Evolutionary conservation across 257 asterid genomes (phyloP).

Genomic region (Petunia axillaris): DNA sequence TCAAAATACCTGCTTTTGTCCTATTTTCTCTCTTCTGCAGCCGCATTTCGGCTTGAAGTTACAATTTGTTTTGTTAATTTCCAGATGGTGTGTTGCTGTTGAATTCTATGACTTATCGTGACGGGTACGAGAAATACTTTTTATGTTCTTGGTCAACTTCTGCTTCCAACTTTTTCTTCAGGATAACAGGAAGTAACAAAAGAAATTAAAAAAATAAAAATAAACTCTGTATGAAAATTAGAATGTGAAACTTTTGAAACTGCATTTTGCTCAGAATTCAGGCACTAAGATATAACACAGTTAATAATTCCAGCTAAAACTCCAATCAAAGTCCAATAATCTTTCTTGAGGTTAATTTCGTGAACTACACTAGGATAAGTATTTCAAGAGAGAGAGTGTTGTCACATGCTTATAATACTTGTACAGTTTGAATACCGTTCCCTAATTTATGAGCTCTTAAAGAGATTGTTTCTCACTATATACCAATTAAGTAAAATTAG

Average conservation of each 20-base stretch:
- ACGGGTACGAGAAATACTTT: not conserved
- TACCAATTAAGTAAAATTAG: too few relatives aligned
- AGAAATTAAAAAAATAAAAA: not conserved
- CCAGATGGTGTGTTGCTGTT: constrained; percentile 5
- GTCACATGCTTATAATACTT: not conserved
- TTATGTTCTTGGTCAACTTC: not conserved
- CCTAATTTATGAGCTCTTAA: not conserved
- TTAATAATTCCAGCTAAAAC: not conserved
- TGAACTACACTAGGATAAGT: not conserved
- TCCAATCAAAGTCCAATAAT: not conserved
- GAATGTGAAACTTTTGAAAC: not conserved
- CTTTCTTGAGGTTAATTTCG: too few relatives aligned
- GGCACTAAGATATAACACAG: not conserved
- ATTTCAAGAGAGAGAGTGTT: too few relatives aligned
- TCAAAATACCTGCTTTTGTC: not conserved
- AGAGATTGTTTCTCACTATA: too few relatives aligned
- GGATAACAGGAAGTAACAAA: not conserved
- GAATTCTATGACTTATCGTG: not conserved
- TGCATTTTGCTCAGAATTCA: not conserved
- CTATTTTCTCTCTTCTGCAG: not conserved
- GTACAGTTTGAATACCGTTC: too few relatives aligned
- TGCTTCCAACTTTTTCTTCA: not conserved
- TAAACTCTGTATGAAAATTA: not conserved
- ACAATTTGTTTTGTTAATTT: not conserved
- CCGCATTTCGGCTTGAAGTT: not conserved